Evolutionary conservation across 805 yeast species (phyloP), one percentile per base, ranked within the genome.

Genomic region (Yarrowia sp.): DNA sequence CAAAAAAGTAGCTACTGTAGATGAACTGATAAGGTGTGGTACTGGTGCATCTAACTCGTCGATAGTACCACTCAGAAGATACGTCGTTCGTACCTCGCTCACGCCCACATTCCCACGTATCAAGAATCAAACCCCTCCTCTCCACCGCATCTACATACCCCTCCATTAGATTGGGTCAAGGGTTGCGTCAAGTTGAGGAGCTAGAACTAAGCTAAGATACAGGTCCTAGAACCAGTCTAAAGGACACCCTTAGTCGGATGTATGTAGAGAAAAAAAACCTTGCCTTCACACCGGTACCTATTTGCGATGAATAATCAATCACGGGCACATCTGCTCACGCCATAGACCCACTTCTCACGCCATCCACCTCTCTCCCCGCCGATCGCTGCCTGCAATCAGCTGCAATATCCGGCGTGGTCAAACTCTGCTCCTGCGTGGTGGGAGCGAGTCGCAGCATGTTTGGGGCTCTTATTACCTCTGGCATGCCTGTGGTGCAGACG

Each of bases 381-480:
- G 46, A 41, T 24, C 49, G 30, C 49, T n/a, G 49, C 49, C 49
- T 43, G 30, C 49, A 43, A 43, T 40, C 44, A 40, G 11, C 30
- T 26, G 30, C 30, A 26, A 26, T 5, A 5, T 26, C 30, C 30
- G 30, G 30, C 28, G 11, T 17, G 22, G 21, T 14, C 38, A 48
- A 48, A 48, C 54, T 48, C 38, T 48, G 54, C 54, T 48, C 54
- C 54, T 48, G 54, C 54, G 26, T 48, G 17, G 54, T 19, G 24
- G 26, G 17, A 12, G 54, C 11, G 19, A 5, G 52, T 26, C 14
- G 22, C 21, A 12, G 24, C 44, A 21, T 19, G 16, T 8, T 8
- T 6, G 24, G 44, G 44, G 16, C 24, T 21, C 24, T 40, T 40
- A 40, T 40, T 40, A 40, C 44, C 19, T 40, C 24, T 21, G 19